A percentile compares a stretch with the other conserved stretches of the same genome.
phyloP scores from a whole-genome alignment of 345 rosid genomes.

The Geranium rotundifolium region DNA sequence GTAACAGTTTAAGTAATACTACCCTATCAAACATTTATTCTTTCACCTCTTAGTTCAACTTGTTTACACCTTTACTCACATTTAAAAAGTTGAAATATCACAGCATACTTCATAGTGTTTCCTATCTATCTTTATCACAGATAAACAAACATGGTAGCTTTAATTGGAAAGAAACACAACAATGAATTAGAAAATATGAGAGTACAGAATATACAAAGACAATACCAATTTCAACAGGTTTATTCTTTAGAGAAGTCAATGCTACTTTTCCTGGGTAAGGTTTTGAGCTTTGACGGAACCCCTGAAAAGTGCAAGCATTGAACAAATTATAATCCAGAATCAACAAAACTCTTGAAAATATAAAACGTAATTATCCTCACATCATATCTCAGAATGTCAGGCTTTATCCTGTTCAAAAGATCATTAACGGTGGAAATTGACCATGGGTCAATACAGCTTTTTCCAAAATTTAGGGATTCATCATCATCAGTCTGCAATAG shows the following conservation, averaged over 20 bases:
- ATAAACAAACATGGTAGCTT: background rate
- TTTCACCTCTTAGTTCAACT: no score
- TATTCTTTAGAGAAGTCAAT: constrained; percentile 56
- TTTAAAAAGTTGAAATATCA: no score
- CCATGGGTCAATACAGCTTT: constrained; percentile 59
- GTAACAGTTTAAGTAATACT: no score
- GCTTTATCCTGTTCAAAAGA: constrained; percentile 39
- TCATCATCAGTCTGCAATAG: constrained; percentile 33
- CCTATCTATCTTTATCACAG: no score
- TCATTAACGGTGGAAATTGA: constrained; percentile 34
- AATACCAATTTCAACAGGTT: constrained; percentile 68
- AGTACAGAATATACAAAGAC: constrained; percentile 4
- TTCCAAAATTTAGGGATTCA: constrained; percentile 11
- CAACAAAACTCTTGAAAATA: background rate
- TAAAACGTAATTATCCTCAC: constrained; percentile 25
- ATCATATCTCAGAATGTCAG: constrained; percentile 42
- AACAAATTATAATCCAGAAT: constrained; percentile 9
- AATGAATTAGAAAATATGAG: background rate
- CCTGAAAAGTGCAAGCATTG: constrained; percentile 36
- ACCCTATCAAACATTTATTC: no score
- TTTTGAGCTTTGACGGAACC: constrained; percentile 52
- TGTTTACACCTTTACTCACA: no score
- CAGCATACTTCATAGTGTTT: no score
- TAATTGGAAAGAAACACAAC: background rate
- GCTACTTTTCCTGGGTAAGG: constrained; percentile 57